These are phyloP conservation scores for Colletotrichum tabaci DNA, from an alignment of 2,329 filamentous ascomycete species.

Conservation along the genomic window DNA sequence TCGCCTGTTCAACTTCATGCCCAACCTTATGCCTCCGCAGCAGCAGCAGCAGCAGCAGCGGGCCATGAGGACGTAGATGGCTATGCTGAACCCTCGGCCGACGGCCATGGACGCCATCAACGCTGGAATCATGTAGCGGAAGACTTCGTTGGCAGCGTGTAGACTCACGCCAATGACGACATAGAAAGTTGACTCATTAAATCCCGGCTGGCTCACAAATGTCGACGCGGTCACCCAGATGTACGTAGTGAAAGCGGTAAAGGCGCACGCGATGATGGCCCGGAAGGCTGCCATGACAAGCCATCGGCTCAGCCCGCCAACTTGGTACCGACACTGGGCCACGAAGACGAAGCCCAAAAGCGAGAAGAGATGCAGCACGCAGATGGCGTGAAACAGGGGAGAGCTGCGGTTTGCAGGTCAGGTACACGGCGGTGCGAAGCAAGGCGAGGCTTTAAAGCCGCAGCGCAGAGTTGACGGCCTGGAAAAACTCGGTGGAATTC, in stretches of 20 bases:
- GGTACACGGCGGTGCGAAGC: constrained; percentile 9
- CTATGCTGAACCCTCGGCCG: not conserved
- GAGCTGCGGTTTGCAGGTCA: constrained; percentile 4
- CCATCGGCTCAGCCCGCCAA: constrained; percentile 6
- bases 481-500: constrained; percentile 12
- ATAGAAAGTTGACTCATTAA: not conserved
- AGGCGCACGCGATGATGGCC: constrained; percentile 11
- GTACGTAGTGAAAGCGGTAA: constrained; percentile 5
- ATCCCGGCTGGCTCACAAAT: not conserved
- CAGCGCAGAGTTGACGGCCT: constrained; percentile 7
- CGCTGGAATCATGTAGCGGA: not conserved
- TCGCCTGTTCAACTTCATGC: not conserved
- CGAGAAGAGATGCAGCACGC: constrained; percentile 16
- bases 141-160: constrained; percentile 2
- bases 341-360: constrained; percentile 7
- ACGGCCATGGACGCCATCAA: not conserved
- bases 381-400: constrained; percentile 15
- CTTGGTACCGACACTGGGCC: not conserved
- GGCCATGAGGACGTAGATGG: not conserved
- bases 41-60: not conserved
- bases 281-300: constrained; percentile 4
- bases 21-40: not conserved
- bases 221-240: constrained; percentile 9
- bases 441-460: constrained; percentile 6
- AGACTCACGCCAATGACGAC: constrained; percentile 12